Conservation (phyloP, 2,329 filamentous ascomycete species). For the Fusarium citri region DNA sequence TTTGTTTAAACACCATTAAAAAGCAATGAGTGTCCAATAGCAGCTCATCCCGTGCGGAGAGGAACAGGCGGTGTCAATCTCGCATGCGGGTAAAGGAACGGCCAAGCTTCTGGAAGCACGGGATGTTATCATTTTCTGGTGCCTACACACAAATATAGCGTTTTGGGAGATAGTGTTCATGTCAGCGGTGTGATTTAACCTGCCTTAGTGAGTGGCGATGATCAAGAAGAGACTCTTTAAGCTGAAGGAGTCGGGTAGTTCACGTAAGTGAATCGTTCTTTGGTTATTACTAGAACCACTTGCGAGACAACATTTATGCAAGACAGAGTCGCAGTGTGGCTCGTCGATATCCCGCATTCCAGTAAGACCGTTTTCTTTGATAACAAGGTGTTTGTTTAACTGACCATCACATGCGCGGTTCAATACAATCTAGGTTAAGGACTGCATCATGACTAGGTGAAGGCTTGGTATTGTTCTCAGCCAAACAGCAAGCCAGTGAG, state of each 20-base stretch:
- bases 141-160: neutral
- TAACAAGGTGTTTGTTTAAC: neutral
- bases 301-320: neutral
- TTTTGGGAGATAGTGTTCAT: neutral
- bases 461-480: constrained; percentile 14
- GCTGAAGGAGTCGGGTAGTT: neutral
- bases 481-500: neutral
- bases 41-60: neutral
- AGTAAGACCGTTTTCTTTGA: neutral
- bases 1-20: neutral
- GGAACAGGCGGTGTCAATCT: neutral
- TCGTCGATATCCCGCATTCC: constrained; percentile 18
- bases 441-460: neutral
- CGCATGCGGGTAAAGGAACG: neutral
- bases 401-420: constrained; percentile 2
- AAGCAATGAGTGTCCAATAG: neutral
- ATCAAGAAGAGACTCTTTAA: neutral
- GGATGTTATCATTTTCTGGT: neutral
- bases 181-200: neutral
- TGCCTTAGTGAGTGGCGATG: neutral
- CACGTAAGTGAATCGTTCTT: neutral
- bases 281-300: neutral
- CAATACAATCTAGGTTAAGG: neutral
- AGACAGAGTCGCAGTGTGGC: neutral
- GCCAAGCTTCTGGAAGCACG: neutral